Base-by-base conservation (phyloP, 2,329 filamentous ascomycete species). In the Grosmannia huntii region DNA sequence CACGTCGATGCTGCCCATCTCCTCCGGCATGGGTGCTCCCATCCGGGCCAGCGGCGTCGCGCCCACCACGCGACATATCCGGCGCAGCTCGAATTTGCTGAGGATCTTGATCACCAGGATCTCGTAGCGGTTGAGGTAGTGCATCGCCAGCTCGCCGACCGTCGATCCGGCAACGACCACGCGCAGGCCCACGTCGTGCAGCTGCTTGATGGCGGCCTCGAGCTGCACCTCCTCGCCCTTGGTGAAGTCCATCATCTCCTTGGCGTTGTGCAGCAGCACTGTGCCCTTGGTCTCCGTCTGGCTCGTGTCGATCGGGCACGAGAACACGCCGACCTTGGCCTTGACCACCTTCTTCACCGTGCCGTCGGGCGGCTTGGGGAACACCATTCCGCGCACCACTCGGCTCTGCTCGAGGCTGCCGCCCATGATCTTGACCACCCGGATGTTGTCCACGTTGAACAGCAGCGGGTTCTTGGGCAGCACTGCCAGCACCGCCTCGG, bases 261-360 rank as follows among this genome's bases (percentile, higher is more conserved):
- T 88, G 60, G 92, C 92, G 70, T 96, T 99, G 75, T 99, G 90
- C 67, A 99, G 75, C 56, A 99, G 81, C 51, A 99, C 94, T 12
- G 94, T 99, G 55, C 95, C 95, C 81, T 99, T 99, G 68, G 94
- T 99, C 77, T 99, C 94, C 48, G 95, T 99, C 76, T 96, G 91
- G 68, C 86, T 90, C 71, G 82, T 90, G 71, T 99, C 94, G 72
- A 99, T 90, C 46, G 94, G 87, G 75, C 94, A 99, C 65, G 90
- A 94, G 79, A 87, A 99, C 60, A 99, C 92, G 64, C 87, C 94
- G 63, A 99, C 94, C 82, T 96, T 97, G 68, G 94, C 92, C 75
- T 89, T 94, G 66, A 75, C 79, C 36, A 87, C 91, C 78, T 95
- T 95, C 81, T 96, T 97, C 71, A 96, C 77, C 19, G 81, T 81